Evolutionary conservation across 177 flowering plant genomes (phyloP), one percentile per base, ranked within the genome.

Genomic region (Vitis hybrid): DNA sequence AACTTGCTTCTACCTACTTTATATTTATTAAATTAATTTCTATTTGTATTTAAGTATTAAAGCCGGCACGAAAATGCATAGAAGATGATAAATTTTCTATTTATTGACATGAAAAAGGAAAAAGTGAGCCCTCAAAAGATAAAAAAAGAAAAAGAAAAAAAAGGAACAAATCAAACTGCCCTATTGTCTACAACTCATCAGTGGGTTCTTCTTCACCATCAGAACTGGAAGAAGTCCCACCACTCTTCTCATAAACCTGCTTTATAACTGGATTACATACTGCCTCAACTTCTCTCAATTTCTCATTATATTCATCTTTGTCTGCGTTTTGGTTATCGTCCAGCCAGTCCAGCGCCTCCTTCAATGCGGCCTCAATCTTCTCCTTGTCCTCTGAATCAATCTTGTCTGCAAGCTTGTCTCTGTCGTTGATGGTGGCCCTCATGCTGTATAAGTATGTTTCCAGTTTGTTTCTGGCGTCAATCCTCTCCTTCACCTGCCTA

Each of bases 301-400:
- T 88, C 75, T 85, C 92, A 1, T 82, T 87, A 70, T 62, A 88
- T 1, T 85, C 90, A 2, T 86, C 90, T 61, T 81, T 85, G 65
- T 86, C 87, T 3, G 84, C 88, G 18, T 73, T 83, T 51, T 79
- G 86, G 72, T 77, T 85, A 11, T 83, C 87, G 20, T 88, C 90
- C 44, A 88, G 49, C 90, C 90, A 87, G 60, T 87, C 86, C 7
- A 85, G 74, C 2, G 86, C 82, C 10, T 85, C 92, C 72, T 82
- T 85, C 77, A 81, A 51, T 0, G 79, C 68, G 15, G 28, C 66
- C 62, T 88, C 89, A 6, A 87, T 78, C 82, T 70, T 84, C 72
- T 86, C 89, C 72, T 82, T 86, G 54, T 85, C 89, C 0, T 85
- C 87, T 1, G 77, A 51, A 2, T 85, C 85, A 3, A 86, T 75